Conservation (phyloP, 148 eudicot species). For the Chenopodium quinoa region DNA sequence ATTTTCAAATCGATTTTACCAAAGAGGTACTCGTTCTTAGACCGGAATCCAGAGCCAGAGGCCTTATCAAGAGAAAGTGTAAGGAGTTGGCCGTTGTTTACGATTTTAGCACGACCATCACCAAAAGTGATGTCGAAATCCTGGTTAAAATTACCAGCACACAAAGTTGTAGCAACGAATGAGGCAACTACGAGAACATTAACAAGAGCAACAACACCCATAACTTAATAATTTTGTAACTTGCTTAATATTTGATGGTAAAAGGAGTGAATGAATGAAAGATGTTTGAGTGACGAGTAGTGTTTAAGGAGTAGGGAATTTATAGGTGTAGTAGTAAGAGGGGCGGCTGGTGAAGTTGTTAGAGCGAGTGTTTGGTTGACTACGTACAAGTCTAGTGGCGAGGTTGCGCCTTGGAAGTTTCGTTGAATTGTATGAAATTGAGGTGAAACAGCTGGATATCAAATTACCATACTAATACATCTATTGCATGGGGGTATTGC, state of each 20-base stretch:
- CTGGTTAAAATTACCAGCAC: constrained; percentile 19
- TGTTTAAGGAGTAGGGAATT: constrained; percentile 19
- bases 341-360: constrained; percentile 30
- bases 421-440: not conserved
- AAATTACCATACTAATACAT: too few species aligned
- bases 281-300: not conserved
- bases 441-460: constrained; percentile 26
- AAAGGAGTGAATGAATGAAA: not conserved
- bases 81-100: constrained; percentile 28
- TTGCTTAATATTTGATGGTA: not conserved
- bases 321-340: constrained; percentile 20
- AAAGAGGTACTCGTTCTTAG: constrained; percentile 27
- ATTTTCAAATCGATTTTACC: constrained; percentile 34
- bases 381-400: not conserved
- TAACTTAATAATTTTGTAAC: not conserved
- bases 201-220: not conserved
- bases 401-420: constrained; percentile 3
- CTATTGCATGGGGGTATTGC: not conserved
- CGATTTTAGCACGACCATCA: constrained; percentile 27
- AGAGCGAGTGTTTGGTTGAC: not conserved
- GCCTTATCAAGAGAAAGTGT: constrained; percentile 28
- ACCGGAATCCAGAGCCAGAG: constrained; percentile 36
- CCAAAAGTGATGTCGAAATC: constrained; percentile 33
- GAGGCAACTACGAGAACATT: constrained; percentile 18
- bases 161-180: constrained; percentile 2